A percentile compares a stretch with the other conserved stretches of the same genome.
Evolutionary conservation across 768 basidiomycete genomes (phyloP).

Genomic region (Hortiboletus flavorubellus): DNA sequence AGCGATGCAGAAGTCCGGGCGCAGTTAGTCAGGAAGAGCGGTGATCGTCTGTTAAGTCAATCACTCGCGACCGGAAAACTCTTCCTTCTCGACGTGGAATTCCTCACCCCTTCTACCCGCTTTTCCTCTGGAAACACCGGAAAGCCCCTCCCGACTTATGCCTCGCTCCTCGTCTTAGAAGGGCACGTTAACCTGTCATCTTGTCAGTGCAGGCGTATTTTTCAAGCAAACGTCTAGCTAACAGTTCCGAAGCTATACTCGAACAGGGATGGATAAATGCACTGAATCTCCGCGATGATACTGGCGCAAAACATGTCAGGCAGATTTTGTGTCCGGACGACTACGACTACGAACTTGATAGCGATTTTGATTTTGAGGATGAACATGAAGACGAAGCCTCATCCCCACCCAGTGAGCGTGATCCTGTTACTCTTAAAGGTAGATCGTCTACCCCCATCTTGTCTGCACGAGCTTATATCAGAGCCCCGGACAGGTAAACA

Average conservation of each 20-base stretch:
- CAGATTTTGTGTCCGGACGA: conserved; percentile 7
- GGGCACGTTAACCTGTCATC: conserved; percentile 2
- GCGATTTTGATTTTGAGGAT: conserved; percentile 25
- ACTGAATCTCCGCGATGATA: background rate
- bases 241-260: conserved; percentile 10
- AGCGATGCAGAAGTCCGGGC: background rate
- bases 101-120: conserved; percentile 9
- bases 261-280: conserved; percentile 6
- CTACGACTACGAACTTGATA: conserved; percentile 23
- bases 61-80: conserved; percentile 18
- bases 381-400: conserved; percentile 8
- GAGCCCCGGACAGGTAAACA: conserved; percentile 1
- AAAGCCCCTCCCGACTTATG: conserved; percentile 6
- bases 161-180: conserved; percentile 16
- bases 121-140: background rate
- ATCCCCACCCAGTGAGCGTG: background rate
- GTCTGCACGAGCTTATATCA: background rate
- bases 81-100: conserved; percentile 13
- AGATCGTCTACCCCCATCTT: background rate
- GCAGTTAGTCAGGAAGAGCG: conserved; percentile 1
- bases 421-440: conserved; percentile 1
- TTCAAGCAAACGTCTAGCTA: background rate
- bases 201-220: conserved; percentile 2
- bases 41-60: conserved; percentile 5
- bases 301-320: background rate